Evolutionary conservation across 768 basidiomycete species (phyloP).

Genomic region (Neoboletus brunneissimus): DNA sequence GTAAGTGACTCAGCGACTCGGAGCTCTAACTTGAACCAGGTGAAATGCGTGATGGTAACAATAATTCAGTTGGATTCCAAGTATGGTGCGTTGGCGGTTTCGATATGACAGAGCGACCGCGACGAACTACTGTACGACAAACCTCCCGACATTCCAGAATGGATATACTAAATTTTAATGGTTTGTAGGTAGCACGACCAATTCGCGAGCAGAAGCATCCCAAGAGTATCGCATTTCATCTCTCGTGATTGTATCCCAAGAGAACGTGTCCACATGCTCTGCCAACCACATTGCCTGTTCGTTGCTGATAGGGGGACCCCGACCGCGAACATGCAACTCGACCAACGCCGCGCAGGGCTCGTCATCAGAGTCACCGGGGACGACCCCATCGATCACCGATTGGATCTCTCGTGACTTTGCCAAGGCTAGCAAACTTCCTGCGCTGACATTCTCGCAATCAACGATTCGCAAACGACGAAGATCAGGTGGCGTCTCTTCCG

Average conservation of each 20-base stretch:
- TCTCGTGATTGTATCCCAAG: slow-evolving; percentile 4
- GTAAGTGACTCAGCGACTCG: no score
- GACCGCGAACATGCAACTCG: slow-evolving; percentile 3
- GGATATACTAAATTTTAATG: not conserved
- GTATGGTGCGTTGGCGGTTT: no score
- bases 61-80: no score
- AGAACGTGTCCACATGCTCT: not conserved
- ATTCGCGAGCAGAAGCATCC: not conserved
- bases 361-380: not conserved
- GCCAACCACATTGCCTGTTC: slow-evolving; percentile 7
- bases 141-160: not conserved
- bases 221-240: slow-evolving; percentile 5
- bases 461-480: slow-evolving; percentile 5
- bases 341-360: slow-evolving; percentile 3
- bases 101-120: not conserved
- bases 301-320: not conserved
- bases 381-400: not conserved
- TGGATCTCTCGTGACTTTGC: slow-evolving; percentile 3
- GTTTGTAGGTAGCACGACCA: not conserved
- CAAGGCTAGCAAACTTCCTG: not conserved
- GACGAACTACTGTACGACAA: not conserved
- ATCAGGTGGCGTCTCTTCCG: not conserved
- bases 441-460: slow-evolving; percentile 3
- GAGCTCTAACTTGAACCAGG: no score
- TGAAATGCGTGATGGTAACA: no score